Conservation (phyloP, 2,329 filamentous ascomycete species). For the Venturia asperata region DNA sequence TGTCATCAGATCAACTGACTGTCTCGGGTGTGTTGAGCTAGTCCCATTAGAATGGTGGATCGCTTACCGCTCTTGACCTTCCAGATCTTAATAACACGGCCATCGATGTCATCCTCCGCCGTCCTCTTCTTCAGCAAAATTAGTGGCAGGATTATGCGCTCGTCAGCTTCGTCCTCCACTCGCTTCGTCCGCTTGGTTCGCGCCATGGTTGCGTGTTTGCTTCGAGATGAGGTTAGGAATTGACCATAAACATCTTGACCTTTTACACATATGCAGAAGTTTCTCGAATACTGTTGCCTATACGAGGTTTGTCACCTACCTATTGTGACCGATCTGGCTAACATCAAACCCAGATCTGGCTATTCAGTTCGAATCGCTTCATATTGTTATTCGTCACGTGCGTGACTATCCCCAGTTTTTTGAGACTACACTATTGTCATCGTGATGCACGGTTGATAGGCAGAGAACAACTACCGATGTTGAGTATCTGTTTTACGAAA, state of each 20-base stretch:
- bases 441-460: no score
- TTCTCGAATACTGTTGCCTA: no score
- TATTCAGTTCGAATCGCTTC: no score
- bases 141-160: not conserved
- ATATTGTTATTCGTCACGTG: no score
- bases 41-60: not conserved
- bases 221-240: not conserved
- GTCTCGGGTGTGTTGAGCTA: not conserved
- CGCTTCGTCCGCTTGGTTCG: not conserved
- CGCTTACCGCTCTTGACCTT: not conserved
- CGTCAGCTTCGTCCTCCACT: not conserved
- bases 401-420: no score
- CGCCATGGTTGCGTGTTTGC: not conserved
- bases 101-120: not conserved
- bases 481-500: no score
- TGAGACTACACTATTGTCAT: no score
- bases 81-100: not conserved
- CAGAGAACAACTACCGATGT: no score
- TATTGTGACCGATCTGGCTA: no score
- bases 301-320: no score
- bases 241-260: not conserved
- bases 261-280: not conserved
- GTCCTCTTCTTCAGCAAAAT: not conserved
- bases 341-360: no score
- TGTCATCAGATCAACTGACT: not conserved